A percentile compares a stretch with the other conserved stretches of the same genome.
Evolutionary conservation across 2,329 filamentous ascomycete genomes (phyloP).

Genomic region (Beauveria pseudobassiana): DNA sequence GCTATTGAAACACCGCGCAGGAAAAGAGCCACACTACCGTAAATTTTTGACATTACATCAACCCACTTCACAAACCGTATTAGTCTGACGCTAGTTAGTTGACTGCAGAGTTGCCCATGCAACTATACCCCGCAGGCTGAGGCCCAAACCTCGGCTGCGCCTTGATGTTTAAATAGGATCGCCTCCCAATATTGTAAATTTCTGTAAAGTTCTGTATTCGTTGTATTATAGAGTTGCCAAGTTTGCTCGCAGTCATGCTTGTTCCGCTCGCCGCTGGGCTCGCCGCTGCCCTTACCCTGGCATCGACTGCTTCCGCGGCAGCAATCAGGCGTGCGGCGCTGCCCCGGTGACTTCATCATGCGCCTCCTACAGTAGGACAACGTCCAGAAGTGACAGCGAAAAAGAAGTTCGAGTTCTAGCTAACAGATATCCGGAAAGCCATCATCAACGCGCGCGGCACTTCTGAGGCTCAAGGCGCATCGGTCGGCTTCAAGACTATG

Average conservation of each 20-base stretch:
- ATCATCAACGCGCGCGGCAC: slow-evolving; percentile 13
- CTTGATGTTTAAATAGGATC: neutral
- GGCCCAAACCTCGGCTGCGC: neutral
- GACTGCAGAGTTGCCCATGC: neutral
- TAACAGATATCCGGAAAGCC: neutral
- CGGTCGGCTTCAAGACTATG: slow-evolving; percentile 10
- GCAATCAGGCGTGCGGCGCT: neutral
- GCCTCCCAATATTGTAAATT: neutral
- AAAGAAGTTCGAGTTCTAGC: neutral
- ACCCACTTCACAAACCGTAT: neutral
- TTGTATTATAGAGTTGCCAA: neutral
- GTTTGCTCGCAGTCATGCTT: neutral
- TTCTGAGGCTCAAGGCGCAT: slow-evolving; percentile 6
- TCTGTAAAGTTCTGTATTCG: neutral
- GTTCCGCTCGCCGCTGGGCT: neutral
- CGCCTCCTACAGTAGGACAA: slow-evolving; percentile 2
- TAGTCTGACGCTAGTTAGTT: neutral
- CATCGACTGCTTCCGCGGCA: neutral
- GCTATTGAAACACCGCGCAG: too few relatives aligned
- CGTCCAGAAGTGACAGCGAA: too few relatives aligned
- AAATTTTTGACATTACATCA: neutral
- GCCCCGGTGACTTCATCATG: neutral
- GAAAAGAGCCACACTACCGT: neutral
- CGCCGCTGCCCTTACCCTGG: neutral
- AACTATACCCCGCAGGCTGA: neutral